Evolutionary conservation across 345 rosid species (phyloP).

Genomic region (Acer campestre): DNA sequence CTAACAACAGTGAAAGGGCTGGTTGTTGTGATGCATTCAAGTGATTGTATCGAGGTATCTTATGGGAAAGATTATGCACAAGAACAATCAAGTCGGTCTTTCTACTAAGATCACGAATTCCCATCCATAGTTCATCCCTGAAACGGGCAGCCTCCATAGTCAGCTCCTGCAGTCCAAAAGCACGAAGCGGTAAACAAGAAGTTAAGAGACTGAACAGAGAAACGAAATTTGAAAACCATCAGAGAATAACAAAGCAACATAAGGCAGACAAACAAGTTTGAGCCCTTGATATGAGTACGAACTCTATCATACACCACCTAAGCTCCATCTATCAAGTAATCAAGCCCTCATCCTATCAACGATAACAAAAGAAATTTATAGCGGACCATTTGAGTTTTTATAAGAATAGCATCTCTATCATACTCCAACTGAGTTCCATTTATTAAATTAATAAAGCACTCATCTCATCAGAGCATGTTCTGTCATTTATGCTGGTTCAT

Average conservation of each 20-base stretch:
- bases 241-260: background rate
- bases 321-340: background rate
- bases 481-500: background rate
- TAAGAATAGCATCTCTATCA: background rate
- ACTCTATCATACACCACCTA: background rate
- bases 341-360: background rate
- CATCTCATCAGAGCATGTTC: background rate
- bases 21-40: slow-evolving; percentile 57
- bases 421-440: background rate
- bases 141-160: slow-evolving; percentile 66
- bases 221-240: background rate
- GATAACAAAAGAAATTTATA: background rate
- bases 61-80: slow-evolving; percentile 93
- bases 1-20: slow-evolving; percentile 74
- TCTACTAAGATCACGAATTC: slow-evolving; percentile 69
- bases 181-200: background rate
- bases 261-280: background rate
- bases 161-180: slow-evolving; percentile 55
- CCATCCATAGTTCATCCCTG: slow-evolving; percentile 92
- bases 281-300: background rate
- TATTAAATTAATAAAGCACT: background rate
- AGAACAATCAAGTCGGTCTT: slow-evolving; percentile 87
- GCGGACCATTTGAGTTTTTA: background rate
- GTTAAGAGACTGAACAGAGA: background rate
- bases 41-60: slow-evolving; percentile 65